Base-by-base conservation (phyloP, 768 basidiomycete species). In the Kondoa malvinella region DNA sequence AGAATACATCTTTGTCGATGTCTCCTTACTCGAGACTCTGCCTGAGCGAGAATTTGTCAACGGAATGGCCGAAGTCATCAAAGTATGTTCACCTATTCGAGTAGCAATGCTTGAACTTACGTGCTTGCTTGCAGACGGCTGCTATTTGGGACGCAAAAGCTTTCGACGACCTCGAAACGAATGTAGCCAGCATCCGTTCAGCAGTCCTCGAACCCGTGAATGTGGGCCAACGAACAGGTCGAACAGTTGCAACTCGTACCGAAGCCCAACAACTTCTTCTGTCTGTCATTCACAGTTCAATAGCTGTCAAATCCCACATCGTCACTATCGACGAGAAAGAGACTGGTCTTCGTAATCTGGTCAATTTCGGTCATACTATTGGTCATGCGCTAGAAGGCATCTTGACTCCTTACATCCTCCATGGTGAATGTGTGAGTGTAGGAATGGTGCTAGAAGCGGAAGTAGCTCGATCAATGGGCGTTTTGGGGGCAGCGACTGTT, bases 311-410 rank as follows among this genome's bases (percentile, higher is more conserved):
- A 78, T 85, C 95, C 0, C 87, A 96, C 78, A 96, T 97, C 73
- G 95, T 97, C 70, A 92, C 94, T 34, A 83, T 89, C 72, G 95
- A 99, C 79, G 90, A 92, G 77, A 88, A 87, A 75, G 95, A 99
- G 79, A 92, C 92, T 0, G 89, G 95, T 26, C 82, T 99, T 56
- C 88, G 95, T 71, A 96, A 96, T 80, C 85, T 99, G 66, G 94
- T 99, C 80, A 99, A 99, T 78, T 97, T 97, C 75, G 95, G 95
- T 0, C 95, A 99, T 78, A 91, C 88, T 57, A 92, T 99, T 74
- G 95, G 95, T 0, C 95, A 99, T 79, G 95, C 94, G 17, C 92
- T 97, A 74, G 95, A 99, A 78, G 95, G 92, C 4, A 84, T 97
- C 50, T 80, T 97, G 67, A 94, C 94, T 0, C 94, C 94, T 25